These are phyloP conservation scores for Casuarina glauca DNA, from an alignment of 306 rosid genomes.

Conservation along the genomic window DNA sequence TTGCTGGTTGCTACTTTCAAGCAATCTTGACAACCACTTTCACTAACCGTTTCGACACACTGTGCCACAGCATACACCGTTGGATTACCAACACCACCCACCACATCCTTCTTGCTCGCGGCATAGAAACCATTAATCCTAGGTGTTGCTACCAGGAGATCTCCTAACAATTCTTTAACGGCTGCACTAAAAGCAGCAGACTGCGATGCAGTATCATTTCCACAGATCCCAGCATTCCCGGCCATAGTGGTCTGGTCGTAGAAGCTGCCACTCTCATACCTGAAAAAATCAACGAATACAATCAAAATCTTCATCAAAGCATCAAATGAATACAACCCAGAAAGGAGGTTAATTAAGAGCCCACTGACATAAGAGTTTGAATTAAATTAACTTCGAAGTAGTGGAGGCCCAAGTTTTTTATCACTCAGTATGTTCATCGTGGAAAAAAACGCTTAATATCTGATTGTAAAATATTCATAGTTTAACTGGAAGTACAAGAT, in stretches of 20 bases:
- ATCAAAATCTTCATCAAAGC: neutral
- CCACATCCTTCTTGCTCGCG: conserved; percentile 32
- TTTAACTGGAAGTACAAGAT: neutral
- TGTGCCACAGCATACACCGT: conserved; percentile 60
- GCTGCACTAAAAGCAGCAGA: conserved; percentile 25
- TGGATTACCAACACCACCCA: conserved; percentile 16
- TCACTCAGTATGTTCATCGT: neutral
- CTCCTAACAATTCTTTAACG: conserved; percentile 19
- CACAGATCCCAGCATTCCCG: conserved; percentile 34
- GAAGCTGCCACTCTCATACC: conserved; percentile 46
- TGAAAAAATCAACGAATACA: neutral
- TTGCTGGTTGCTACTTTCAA: conserved; percentile 38
- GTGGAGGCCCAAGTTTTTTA: neutral
- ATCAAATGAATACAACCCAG: too few species aligned
- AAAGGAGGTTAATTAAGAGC: too few species aligned
- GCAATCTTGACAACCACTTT: conserved; percentile 41
- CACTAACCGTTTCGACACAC: conserved; percentile 46
- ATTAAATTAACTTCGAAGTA: too few species aligned
- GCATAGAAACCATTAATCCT: conserved; percentile 47
- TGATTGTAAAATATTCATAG: neutral
- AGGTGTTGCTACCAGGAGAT: conserved; percentile 36
- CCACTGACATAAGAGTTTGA: neutral
- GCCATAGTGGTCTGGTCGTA: conserved; percentile 35
- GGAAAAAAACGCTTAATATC: neutral
- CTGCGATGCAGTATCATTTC: conserved; percentile 17